Evolutionary conservation across 768 basidiomycete species (phyloP).

Genomic region (Suillus sp.): DNA sequence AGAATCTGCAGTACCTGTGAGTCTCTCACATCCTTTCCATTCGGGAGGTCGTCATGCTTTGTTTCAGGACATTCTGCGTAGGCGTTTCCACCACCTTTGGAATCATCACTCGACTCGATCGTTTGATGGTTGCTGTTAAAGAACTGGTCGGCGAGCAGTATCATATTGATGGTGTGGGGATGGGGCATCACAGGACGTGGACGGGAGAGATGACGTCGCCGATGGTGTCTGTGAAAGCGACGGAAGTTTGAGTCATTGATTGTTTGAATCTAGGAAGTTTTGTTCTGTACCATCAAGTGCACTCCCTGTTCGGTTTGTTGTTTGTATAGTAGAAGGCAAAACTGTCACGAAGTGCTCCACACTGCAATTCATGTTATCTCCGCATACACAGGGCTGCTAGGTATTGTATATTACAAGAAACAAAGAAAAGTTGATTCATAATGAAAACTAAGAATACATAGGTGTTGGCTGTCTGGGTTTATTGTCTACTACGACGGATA

Average conservation of each 20-base stretch:
- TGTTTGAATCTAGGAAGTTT: neutral
- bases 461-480: neutral
- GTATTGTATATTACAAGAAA: neutral
- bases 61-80: slow-evolving; percentile 63
- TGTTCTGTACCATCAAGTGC: neutral
- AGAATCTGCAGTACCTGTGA: slow-evolving; percentile 78
- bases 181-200: slow-evolving; percentile 22
- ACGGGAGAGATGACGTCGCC: slow-evolving; percentile 35
- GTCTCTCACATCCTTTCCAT: slow-evolving; percentile 31
- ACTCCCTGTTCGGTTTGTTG: neutral
- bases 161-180: slow-evolving; percentile 73
- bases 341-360: neutral
- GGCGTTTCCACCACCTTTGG: slow-evolving; percentile 70
- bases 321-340: neutral
- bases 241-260: neutral
- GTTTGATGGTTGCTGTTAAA: slow-evolving; percentile 79
- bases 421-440: neutral
- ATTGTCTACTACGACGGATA: neutral
- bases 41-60: slow-evolving; percentile 6
- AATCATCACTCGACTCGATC: slow-evolving; percentile 73
- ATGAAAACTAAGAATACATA: neutral
- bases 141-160: slow-evolving; percentile 87
- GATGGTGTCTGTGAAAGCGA: slow-evolving; percentile 23
- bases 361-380: neutral
- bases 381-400: neutral